Evolutionary conservation across 2,329 filamentous ascomycete genomes (phyloP), one percentile per base, ranked within the genome.

Genomic region (Exutisphaerella laricina): DNA sequence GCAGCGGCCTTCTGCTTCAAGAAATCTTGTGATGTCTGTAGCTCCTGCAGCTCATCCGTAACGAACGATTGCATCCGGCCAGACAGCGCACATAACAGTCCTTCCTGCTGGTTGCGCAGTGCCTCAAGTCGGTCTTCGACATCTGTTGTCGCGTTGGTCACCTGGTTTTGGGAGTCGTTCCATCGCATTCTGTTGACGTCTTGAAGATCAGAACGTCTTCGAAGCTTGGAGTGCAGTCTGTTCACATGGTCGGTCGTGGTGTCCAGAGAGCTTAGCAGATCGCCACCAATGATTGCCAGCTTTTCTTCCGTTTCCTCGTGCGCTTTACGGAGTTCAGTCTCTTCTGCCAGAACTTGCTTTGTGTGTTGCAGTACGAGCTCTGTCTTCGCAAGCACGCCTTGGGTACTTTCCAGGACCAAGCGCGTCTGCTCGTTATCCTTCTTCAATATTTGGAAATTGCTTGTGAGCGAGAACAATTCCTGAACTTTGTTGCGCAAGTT

Each of bases 401-500:
- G 84, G 0, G 90, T 94, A 25, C 86, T 80, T 41, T 90, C 85
- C 2, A 98, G 74, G 40, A 78, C 74, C 4, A 75, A 60, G 45
- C 77, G 83, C 0, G 84, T 88, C 13, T 78, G 74, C 53, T 98
- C 90, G 48, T 94, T 85, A 48, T 96, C 88, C 60, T 89, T 88
- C 66, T 92, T 95, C 56, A 97, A 67, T 1, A 78, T 81, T 68
- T 89, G 88, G 63, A 97, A 94, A 52, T 80, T 88, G 30, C 84
- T 88, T 0, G 86, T 95, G 26, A 97, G 70, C 8, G 80, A 79
- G 62, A 94, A 89, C 0, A 98, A 73, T 63, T 98, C 89, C 58
- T 97, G 88, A 2, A 94, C 83, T 63, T 96, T 97, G 69, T 94
- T 92, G 16, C 88, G 81, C 41, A 98, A 72, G 58, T 92, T 95